These are phyloP conservation scores for Schizothecium vesticola DNA, from an alignment of 495 filamentous ascomycete genomes.

Conservation along the genomic window DNA sequence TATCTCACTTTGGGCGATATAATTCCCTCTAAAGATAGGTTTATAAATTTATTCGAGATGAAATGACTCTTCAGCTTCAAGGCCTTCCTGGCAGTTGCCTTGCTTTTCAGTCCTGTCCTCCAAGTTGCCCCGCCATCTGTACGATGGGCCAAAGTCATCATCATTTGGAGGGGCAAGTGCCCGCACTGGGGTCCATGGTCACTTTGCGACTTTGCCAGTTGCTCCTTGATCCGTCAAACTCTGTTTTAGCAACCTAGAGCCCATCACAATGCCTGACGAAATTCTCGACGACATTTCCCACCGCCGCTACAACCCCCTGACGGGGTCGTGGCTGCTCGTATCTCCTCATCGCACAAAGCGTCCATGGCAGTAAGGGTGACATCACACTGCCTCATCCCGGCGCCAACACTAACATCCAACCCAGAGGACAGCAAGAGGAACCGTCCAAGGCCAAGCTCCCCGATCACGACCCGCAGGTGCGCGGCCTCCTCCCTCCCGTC, in stretches of 20 bases:
- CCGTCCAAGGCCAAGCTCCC: slow-evolving; percentile 73
- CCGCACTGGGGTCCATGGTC: neutral
- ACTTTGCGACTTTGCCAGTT: neutral
- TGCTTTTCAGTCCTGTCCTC: neutral
- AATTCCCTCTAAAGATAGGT: neutral
- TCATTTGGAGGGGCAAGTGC: neutral
- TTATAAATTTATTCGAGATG: neutral
- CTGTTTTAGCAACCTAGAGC: neutral
- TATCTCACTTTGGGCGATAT: neutral
- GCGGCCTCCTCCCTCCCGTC: slow-evolving; percentile 7
- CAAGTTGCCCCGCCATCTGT: neutral
- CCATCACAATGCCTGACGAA: slow-evolving; percentile 44
- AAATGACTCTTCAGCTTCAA: neutral
- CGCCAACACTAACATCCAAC: neutral
- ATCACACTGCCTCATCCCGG: neutral
- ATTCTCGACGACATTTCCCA: slow-evolving; percentile 98
- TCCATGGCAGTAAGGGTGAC: slow-evolving; percentile 83
- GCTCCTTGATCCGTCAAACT: neutral
- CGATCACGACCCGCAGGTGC: slow-evolving; percentile 66
- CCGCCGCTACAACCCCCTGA: slow-evolving; percentile 85
- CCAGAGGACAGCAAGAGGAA: slow-evolving; percentile 84
- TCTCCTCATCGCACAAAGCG: slow-evolving; percentile 94
- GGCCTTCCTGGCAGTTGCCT: neutral
- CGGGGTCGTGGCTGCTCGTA: slow-evolving; percentile 84
- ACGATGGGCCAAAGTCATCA: neutral